Evolutionary conservation across 2,329 filamentous ascomycete genomes (phyloP), one percentile per base, ranked within the genome.

Genomic region (Drechslerella coelobrocha): DNA sequence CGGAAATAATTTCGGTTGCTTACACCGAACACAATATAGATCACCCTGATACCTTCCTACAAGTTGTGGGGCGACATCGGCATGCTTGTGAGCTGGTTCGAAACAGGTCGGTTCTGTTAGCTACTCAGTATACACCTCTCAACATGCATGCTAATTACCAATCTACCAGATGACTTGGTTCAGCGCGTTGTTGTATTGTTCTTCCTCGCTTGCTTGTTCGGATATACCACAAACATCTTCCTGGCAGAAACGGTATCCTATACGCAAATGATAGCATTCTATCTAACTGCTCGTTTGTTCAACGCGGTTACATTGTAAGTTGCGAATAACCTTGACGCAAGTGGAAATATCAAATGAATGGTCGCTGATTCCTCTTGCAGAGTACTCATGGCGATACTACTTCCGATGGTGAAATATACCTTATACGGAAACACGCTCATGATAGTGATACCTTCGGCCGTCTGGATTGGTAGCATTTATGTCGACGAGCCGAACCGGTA

Each of bases 21-120:
- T 5, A 26, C 47, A 29, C 1, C 23, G 23, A 9, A 29, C 26
- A 17, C 41, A 47, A 9, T 47, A 52, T 31, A 69, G 65, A 83
- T 87, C 43, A 86, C 84, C 0, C 88, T 88, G 75, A 83, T 84
- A 71, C 82, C 88, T 78, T 83, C 83, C 27, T 87, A 83, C 82
- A 87, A 86, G 75, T 84, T 88, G 72, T 88, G 86, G 86, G 81
- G 80, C 51, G 86, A 88, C 69, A 80, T 88, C 52, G 81, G 82
- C 8, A 75, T 84, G 21, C 78, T 85, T 7, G 81, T 88, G 63
- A 83, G 81, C 65, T 86, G 85, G 85, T 87, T 88, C 74, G 84
- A 88, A 73, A 83, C 82, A 23, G 45, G 63, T 68, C n/a, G 24
- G 50, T 26, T 26, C 47, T 7, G 14, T 2, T 9, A 24, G 19